Conservation (phyloP, 2,329 filamentous ascomycete species). For the Aspergillus sojae region DNA sequence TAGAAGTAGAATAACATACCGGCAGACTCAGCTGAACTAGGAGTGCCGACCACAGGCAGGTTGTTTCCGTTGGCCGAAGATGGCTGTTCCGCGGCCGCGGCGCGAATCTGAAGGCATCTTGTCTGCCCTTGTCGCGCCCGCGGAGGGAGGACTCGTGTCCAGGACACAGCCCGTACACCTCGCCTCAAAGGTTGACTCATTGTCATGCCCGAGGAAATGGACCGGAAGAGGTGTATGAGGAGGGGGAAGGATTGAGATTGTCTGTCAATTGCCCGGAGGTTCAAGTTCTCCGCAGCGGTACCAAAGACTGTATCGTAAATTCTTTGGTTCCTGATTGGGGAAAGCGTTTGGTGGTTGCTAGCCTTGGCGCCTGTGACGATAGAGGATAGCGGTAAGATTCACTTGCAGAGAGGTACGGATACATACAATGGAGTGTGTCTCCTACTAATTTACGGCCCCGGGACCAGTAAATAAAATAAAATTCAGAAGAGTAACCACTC, state of each 20-base stretch:
- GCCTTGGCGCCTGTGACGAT: neutral
- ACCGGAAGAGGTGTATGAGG: slow-evolving; percentile 9
- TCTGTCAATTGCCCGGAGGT: slow-evolving; percentile 5
- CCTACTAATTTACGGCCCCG: neutral
- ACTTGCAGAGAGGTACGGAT: neutral
- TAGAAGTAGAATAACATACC: slow-evolving; percentile 32
- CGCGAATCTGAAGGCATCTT: slow-evolving; percentile 48
- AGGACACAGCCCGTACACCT: slow-evolving; percentile 37
- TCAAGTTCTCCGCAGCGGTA: slow-evolving; percentile 16
- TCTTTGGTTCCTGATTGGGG: slow-evolving; percentile 24
- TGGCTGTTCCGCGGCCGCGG: slow-evolving; percentile 43
- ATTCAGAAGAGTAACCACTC: neutral
- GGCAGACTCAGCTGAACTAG: slow-evolving; percentile 44
- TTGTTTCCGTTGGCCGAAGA: slow-evolving; percentile 39
- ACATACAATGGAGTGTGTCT: neutral
- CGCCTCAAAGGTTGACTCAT: slow-evolving; percentile 42
- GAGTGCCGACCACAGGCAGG: slow-evolving; percentile 40
- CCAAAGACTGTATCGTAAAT: slow-evolving; percentile 6
- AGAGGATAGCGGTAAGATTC: neutral
- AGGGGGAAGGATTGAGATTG: slow-evolving; percentile 5
- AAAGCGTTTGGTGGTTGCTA: slow-evolving; percentile 17
- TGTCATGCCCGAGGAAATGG: slow-evolving; percentile 24
- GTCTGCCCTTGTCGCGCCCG: slow-evolving; percentile 30
- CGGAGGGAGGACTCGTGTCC: slow-evolving; percentile 34
- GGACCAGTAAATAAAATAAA: neutral